Percentiles rank a stretch among this genome's conserved stretches.
Evolutionary conservation across 1,284 basidiomycete species (phyloP).

Genomic region (Lentinula novae-zelandiae): DNA sequence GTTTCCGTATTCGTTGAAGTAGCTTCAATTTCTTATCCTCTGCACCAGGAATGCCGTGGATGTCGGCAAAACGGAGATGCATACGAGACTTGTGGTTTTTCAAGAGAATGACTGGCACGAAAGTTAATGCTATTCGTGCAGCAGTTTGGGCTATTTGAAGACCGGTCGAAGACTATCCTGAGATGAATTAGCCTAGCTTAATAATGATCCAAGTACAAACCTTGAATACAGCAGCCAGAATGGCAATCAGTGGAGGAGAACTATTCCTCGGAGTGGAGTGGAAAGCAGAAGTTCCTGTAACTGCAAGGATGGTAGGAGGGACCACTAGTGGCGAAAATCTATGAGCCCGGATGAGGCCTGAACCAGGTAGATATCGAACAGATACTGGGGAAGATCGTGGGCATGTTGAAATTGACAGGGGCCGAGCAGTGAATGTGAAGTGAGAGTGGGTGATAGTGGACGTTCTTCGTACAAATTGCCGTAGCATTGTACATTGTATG

Average conservation of each 20-base stretch:
- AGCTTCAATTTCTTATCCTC: constrained; percentile 47
- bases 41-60: constrained; percentile 45
- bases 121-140: constrained; percentile 66
- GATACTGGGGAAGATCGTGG: not conserved
- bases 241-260: constrained; percentile 24
- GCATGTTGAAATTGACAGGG: not conserved
- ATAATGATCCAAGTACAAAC: constrained; percentile 20
- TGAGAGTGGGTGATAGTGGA: not conserved
- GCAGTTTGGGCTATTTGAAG: constrained; percentile 63
- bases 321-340: not conserved
- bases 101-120: constrained; percentile 62
- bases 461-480: constrained; percentile 18
- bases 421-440: not conserved
- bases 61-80: constrained; percentile 49
- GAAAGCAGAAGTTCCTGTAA: constrained; percentile 23
- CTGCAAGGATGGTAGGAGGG: not conserved
- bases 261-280: constrained; percentile 34
- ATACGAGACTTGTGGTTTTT: constrained; percentile 50
- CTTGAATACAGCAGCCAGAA: constrained; percentile 39
- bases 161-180: constrained; percentile 45
- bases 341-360: constrained; percentile 12
- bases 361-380: constrained; percentile 10
- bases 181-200: not conserved
- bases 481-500: constrained; percentile 24
- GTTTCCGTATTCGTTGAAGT: constrained; percentile 42